Base-by-base conservation (phyloP, 257 asterid genomes). In the Schizonepeta tenuifolia region DNA sequence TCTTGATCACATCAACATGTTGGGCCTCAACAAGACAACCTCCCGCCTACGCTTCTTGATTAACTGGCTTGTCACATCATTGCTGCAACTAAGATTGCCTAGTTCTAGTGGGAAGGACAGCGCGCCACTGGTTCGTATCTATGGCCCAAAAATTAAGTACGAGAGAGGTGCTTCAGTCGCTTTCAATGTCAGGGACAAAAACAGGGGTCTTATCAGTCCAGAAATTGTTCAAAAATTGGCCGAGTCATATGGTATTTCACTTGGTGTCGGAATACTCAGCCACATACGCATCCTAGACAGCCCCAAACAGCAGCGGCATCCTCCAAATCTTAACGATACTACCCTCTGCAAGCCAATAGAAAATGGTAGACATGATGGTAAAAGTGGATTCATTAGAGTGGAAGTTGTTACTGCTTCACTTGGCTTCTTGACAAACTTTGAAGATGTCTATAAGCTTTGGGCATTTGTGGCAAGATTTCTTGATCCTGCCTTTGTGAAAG, bases 361-460 rank as follows among this genome's bases (percentile, higher is more conserved):
- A 15, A 87, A 87, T 35, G 94, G 95, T 21, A 80, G 76, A 57
- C 88, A 82, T 22, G 88, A 88, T 1, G 83, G 89, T 54, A 87
- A 88, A 79, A 83, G 88, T 60, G 99, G 98, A 36, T 92, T 85
- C 83, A 84, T 95, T 53, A 84, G 96, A 72, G 98, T 92, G 6
- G 99, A 95, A 76, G 99, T 95, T 51, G 96, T 95, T 57, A 95
- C 99, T 56, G 99, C 99, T 67, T 95, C 98, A 12, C 96, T 95
- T 53, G 89, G 97, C 44, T 95, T 95, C 68, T 72, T 95, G 81
- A 85, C 92, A 9, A 89, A 95, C 80, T 95, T 95, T 51, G 97
- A 87, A 20, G 99, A 95, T 73, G 99, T 92, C n/a, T 95, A 88
- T 31, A 92, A 92, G 77, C 77, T 95, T 86, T 95, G 98, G 99